Conservation (phyloP, 345 rosid genomes). For the Rhodomyrtus tomentosa region DNA sequence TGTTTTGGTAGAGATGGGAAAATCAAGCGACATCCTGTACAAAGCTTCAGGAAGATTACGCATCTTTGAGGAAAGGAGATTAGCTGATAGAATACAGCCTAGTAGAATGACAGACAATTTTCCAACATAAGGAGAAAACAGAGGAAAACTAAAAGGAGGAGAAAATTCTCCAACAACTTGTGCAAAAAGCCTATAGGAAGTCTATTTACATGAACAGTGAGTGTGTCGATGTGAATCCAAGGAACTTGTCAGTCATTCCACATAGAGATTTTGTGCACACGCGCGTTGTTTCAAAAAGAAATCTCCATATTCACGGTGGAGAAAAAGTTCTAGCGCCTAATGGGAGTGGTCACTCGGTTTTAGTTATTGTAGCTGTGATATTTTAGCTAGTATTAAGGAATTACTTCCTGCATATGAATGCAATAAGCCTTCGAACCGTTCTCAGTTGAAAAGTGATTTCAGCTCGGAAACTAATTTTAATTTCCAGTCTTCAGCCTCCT, state of each 20-base stretch:
- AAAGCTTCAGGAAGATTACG: neutral
- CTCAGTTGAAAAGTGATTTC: neutral
- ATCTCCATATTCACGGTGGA: neutral
- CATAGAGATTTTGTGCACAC: neutral
- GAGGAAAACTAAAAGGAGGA: neutral
- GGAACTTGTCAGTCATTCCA: neutral
- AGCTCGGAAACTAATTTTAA: neutral
- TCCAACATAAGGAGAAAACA: neutral
- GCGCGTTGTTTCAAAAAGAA: neutral
- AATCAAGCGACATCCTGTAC: neutral
- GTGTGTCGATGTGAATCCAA: neutral
- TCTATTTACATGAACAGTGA: neutral
- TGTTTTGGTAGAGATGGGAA: neutral
- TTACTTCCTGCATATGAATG: neutral
- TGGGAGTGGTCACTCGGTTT: neutral
- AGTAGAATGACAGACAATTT: neutral
- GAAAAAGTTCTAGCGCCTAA: neutral
- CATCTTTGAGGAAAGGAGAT: neutral
- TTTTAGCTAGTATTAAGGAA: neutral
- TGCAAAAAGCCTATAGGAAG: neutral
- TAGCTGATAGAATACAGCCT: neutral
- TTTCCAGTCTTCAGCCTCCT: neutral
- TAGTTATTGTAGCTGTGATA: neutral
- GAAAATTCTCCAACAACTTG: neutral
- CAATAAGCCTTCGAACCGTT: neutral